Conservation (phyloP, 495 filamentous ascomycete genomes). For the Xylaria venustula region DNA sequence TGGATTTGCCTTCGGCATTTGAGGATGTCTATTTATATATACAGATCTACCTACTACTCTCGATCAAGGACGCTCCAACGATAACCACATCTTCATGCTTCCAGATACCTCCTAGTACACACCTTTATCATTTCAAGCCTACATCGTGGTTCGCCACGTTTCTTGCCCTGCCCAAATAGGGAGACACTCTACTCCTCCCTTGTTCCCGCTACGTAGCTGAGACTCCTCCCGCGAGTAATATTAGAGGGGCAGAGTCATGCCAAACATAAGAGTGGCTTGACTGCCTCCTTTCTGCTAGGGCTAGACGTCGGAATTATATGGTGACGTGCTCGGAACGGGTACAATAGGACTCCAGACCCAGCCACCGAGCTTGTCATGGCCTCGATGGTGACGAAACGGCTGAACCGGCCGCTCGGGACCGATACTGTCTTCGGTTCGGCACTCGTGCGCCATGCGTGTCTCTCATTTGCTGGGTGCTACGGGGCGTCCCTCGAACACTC, state of each 20-base stretch:
- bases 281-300: background rate
- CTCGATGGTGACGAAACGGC: conserved; percentile 3
- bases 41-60: background rate
- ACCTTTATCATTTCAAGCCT: no score
- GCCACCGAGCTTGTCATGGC: background rate
- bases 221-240: background rate
- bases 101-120: no score
- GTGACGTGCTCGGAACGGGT: background rate
- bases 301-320: background rate
- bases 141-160: no score
- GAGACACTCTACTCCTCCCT: background rate
- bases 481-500: background rate
- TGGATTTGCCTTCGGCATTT: background rate
- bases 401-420: conserved; percentile 6
- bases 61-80: background rate
- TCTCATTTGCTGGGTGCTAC: background rate
- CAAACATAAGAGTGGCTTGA: background rate
- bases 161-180: no score
- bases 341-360: background rate
- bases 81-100: no score
- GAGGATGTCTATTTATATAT: background rate
- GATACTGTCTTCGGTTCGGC: conserved; percentile 4
- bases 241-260: background rate
- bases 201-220: background rate
- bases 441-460: background rate